These are phyloP conservation scores for Suillus subluteus DNA, from an alignment of 768 basidiomycete species.

Conservation along the genomic window DNA sequence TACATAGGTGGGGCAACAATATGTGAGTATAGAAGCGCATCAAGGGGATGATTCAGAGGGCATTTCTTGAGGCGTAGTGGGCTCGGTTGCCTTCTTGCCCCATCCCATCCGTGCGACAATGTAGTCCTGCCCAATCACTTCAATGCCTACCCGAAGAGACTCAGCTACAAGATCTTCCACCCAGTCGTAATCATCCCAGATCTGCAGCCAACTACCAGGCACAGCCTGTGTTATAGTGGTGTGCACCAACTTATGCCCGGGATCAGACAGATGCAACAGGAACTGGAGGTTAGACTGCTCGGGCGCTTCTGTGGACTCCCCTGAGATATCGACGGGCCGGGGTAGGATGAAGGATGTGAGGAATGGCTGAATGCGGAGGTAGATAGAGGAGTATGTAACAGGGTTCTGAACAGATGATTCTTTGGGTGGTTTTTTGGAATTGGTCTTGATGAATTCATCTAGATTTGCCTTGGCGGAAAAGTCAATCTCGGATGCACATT, in stretches of 20 bases:
- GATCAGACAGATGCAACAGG: constrained; percentile 71
- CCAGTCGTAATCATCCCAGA: constrained; percentile 95
- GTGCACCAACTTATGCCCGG: constrained; percentile 74
- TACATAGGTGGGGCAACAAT: neutral
- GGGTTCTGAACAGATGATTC: constrained; percentile 50
- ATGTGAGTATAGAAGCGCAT: neutral
- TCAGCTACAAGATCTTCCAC: constrained; percentile 96
- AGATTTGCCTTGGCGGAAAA: constrained; percentile 64
- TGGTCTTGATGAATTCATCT: constrained; percentile 73
- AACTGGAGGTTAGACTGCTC: constrained; percentile 56
- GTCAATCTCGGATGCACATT: constrained; percentile 8
- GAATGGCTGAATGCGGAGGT: constrained; percentile 92
- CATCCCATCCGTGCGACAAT: constrained; percentile 87
- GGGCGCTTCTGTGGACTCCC: constrained; percentile 23
- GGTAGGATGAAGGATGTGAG: constrained; percentile 57
- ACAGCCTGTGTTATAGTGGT: constrained; percentile 83
- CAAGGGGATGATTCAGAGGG: constrained; percentile 5
- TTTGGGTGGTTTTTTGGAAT: constrained; percentile 40
- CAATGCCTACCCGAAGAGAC: constrained; percentile 78
- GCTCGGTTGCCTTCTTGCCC: constrained; percentile 41
- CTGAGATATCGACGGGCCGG: constrained; percentile 26
- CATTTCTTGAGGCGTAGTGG: constrained; percentile 10
- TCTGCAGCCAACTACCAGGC: constrained; percentile 82
- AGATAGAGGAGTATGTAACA: constrained; percentile 87
- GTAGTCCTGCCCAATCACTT: constrained; percentile 92